phyloP scores from a whole-genome alignment of 371 early-diverging fungal genomes.

The Batrachochytrium dendrobatidis region DNA sequence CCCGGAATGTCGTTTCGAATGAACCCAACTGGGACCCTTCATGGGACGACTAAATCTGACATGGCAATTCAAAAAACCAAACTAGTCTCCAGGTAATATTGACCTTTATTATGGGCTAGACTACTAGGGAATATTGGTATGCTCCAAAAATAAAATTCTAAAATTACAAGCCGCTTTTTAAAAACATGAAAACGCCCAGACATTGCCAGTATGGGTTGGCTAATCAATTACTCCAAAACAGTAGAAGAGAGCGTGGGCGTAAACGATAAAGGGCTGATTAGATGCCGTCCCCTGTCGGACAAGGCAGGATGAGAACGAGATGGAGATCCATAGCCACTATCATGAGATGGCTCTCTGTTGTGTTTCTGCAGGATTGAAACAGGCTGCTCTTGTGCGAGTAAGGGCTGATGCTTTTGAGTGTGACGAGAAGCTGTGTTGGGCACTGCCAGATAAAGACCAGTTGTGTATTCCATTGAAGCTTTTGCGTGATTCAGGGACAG shows the following conservation, averaged over 20 bases:
- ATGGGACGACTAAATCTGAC: conserved; percentile 1
- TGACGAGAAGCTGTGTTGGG: not conserved
- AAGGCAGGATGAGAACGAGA: not conserved
- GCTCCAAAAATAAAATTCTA: not conserved
- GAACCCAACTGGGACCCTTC: not conserved
- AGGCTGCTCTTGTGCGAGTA: not conserved
- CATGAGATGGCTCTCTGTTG: not conserved
- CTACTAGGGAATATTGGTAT: not conserved
- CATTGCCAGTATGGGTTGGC: not conserved
- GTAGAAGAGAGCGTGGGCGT: not conserved
- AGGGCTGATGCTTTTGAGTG: not conserved
- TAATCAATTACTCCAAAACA: not conserved
- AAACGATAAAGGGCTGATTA: not conserved
- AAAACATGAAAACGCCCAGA: not conserved
- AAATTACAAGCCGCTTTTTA: no score
- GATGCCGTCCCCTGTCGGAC: not conserved
- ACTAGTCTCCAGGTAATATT: not conserved
- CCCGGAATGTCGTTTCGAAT: conserved; percentile 7
- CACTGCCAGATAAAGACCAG: not conserved
- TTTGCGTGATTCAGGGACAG: no score
- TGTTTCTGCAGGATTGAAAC: not conserved
- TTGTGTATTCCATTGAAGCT: not conserved
- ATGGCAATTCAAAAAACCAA: not conserved
- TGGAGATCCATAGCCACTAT: not conserved
- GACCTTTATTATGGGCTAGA: not conserved